Evolutionary conservation across 2,329 filamentous ascomycete genomes (phyloP).

Genomic region (Trichoderma gracile): DNA sequence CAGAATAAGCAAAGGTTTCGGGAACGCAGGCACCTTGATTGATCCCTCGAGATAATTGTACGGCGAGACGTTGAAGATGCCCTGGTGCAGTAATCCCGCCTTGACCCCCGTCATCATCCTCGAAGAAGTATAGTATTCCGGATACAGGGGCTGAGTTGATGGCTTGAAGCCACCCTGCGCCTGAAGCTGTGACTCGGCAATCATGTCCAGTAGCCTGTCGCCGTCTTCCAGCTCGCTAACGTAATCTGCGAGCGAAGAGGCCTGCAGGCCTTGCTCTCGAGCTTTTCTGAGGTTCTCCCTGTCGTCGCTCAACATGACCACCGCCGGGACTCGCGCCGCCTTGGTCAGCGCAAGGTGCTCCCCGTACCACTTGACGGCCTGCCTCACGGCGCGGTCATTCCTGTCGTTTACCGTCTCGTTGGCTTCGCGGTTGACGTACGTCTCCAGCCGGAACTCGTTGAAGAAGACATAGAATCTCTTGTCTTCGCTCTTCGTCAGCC

Average conservation of each 20-base stretch:
- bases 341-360: constrained; percentile 72
- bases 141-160: constrained; percentile 73
- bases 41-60: constrained; percentile 98
- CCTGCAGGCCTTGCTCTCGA: constrained; percentile 70
- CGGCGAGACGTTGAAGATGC: constrained; percentile 91
- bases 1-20: constrained; percentile 82
- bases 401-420: constrained; percentile 94
- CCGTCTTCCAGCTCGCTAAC: constrained; percentile 81
- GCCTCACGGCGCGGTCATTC: constrained; percentile 88
- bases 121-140: constrained; percentile 85
- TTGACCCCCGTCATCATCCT: constrained; percentile 94
- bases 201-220: constrained; percentile 88
- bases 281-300: constrained; percentile 83
- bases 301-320: constrained; percentile 95
- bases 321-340: constrained; percentile 64
- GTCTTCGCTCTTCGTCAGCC: constrained; percentile 89
- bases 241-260: constrained; percentile 71
- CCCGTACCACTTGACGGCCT: constrained; percentile 85
- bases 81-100: constrained; percentile 85
- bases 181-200: constrained; percentile 73
- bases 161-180: constrained; percentile 66
- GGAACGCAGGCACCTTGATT: constrained; percentile 85
- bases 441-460: constrained; percentile 95
- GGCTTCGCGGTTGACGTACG: constrained; percentile 71
- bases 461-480: constrained; percentile 99